These are phyloP conservation scores for Podosphaera fusca DNA, from an alignment of 2,329 filamentous ascomycete genomes.

Conservation along the genomic window DNA sequence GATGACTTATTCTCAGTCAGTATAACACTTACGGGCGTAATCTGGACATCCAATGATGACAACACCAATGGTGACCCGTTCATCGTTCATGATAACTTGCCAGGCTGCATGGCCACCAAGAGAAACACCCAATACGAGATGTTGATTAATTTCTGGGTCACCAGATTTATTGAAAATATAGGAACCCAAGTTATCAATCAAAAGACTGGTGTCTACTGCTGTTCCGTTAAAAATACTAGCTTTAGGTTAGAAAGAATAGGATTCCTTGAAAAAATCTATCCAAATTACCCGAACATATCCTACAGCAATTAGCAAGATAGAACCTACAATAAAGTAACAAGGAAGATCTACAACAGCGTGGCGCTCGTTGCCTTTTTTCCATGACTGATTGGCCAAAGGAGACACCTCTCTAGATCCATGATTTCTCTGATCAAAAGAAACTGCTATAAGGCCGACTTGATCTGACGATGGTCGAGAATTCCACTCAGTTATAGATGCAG, in stretches of 20 bases:
- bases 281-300: constrained; percentile 49
- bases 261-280: background rate
- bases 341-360: constrained; percentile 31
- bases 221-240: constrained; percentile 43
- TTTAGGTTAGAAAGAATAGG: background rate
- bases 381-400: constrained; percentile 47
- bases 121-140: constrained; percentile 62
- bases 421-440: constrained; percentile 81
- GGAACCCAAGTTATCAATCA: constrained; percentile 58
- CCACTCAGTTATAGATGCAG: constrained; percentile 45
- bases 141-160: constrained; percentile 26
- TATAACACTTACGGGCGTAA: constrained; percentile 35
- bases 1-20: too few relatives aligned
- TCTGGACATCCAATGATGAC: constrained; percentile 78
- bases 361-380: constrained; percentile 45
- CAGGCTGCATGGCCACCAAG: constrained; percentile 75
- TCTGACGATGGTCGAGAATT: constrained; percentile 22
- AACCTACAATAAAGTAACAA: background rate
- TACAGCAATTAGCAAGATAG: constrained; percentile 18
- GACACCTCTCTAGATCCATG: constrained; percentile 56
- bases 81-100: constrained; percentile 60
- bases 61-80: constrained; percentile 54
- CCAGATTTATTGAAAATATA: constrained; percentile 39
- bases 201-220: constrained; percentile 45
- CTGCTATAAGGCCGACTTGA: constrained; percentile 41